A percentile compares a stretch with the other conserved stretches of the same genome.
These are phyloP conservation scores for Plasmodium ovale DNA, from an alignment of 169 alveolate species.

Conservation along the genomic window DNA sequence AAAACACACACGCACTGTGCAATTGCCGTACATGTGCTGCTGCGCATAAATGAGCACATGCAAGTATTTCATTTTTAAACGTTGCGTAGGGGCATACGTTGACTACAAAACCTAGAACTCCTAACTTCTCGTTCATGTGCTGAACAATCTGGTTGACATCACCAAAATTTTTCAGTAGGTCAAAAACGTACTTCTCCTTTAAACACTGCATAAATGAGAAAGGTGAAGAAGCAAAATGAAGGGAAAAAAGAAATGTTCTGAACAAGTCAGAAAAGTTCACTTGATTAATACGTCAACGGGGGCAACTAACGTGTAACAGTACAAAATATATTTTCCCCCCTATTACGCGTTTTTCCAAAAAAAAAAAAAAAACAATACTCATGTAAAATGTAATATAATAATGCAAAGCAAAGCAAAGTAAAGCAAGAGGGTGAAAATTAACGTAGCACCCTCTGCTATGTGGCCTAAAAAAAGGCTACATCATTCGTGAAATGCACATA, in stretches of 20 bases:
- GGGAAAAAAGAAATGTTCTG: background rate
- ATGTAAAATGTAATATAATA: no score
- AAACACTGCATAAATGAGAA: constrained; percentile 20
- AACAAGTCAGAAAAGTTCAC: no score
- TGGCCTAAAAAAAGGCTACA: no score
- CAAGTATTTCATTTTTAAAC: background rate
- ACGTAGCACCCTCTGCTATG: background rate
- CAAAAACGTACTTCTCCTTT: constrained; percentile 43
- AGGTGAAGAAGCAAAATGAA: no score
- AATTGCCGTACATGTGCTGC: background rate
- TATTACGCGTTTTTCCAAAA: background rate
- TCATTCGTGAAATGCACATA: no score
- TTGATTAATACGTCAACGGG: no score
- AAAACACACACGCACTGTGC: background rate
- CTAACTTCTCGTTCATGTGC: constrained; percentile 48
- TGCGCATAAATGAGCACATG: background rate
- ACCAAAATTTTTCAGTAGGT: constrained; percentile 31
- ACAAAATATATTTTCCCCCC: background rate
- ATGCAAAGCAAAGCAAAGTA: background rate
- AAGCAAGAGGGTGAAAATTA: background rate
- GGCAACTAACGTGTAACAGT: background rate
- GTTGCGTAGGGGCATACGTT: constrained; percentile 11
- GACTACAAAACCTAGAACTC: constrained; percentile 45
- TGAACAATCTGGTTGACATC: constrained; percentile 67
- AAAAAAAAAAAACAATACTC: no score